Evolutionary conservation across 1,284 basidiomycete species (phyloP).

Genomic region (Fomitopsis schrenkii): DNA sequence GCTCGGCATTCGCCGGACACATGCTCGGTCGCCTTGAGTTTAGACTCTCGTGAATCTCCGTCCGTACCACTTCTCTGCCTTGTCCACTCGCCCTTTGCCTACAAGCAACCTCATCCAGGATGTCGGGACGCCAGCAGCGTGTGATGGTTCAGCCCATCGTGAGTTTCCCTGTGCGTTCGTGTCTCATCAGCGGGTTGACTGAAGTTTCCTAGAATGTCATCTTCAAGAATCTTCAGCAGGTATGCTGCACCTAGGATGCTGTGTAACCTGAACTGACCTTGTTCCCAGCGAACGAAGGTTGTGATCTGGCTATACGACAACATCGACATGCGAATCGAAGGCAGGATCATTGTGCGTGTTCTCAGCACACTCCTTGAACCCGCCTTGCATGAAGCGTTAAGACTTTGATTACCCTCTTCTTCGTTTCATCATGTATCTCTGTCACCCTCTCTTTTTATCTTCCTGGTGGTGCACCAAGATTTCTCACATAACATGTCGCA

Average conservation of each 20-base stretch:
- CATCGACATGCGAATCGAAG: constrained; percentile 95
- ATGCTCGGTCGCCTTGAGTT: background rate
- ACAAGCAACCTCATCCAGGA: constrained; percentile 36
- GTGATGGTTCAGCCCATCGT: constrained; percentile 99
- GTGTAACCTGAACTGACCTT: background rate
- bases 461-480: background rate
- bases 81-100: background rate
- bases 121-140: constrained; percentile 89
- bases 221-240: constrained; percentile 96
- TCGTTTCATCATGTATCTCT: too few species aligned
- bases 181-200: background rate
- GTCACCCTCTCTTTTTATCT: constrained; percentile 3
- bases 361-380: constrained; percentile 14
- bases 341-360: constrained; percentile 86
- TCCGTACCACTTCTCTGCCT: background rate
- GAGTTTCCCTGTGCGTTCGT: constrained; percentile 29
- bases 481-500: constrained; percentile 32
- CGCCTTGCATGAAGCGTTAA: constrained; percentile 27
- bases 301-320: constrained; percentile 98
- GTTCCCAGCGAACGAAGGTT: constrained; percentile 73
- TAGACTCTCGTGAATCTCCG: constrained; percentile 6
- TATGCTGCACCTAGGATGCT: constrained; percentile 16
- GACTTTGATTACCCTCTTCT: constrained; percentile 3
- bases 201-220: constrained; percentile 81
- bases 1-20: constrained; percentile 18